Evolutionary conservation across 2,329 filamentous ascomycete genomes (phyloP).

Genomic region (Sporothrix dimorphospora): DNA sequence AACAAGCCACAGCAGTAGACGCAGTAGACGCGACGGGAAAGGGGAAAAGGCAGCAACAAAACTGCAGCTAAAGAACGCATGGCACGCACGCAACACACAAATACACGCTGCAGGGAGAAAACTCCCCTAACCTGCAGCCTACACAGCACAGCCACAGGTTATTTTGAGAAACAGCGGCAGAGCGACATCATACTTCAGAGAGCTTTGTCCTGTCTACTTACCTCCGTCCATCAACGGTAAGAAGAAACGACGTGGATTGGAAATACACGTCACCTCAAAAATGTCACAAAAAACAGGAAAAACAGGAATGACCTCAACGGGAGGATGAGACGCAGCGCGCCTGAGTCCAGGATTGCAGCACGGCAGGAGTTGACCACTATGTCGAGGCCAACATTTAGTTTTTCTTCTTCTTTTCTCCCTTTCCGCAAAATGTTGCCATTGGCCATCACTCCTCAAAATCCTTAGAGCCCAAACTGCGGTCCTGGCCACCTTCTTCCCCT

Average conservation of each 20-base stretch:
- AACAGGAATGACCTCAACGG: neutral
- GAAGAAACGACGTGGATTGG: too few relatives aligned
- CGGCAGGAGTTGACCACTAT: neutral
- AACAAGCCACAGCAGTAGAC: neutral
- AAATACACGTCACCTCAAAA: neutral
- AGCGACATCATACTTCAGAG: neutral
- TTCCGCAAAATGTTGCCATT: neutral
- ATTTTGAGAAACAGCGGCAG: neutral
- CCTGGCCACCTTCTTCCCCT: neutral
- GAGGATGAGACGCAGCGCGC: constrained; percentile 1
- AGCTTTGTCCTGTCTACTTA: too few relatives aligned
- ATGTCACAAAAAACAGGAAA: neutral
- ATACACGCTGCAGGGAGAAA: neutral
- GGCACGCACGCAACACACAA: too few relatives aligned
- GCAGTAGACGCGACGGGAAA: neutral
- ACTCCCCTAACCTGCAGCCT: neutral
- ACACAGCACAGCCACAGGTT: neutral
- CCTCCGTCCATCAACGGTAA: too few relatives aligned
- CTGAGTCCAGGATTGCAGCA: neutral
- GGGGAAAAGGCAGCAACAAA: neutral
- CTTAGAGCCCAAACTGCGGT: neutral
- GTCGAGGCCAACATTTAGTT: neutral
- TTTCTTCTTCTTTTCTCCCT: neutral
- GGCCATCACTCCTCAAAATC: neutral
- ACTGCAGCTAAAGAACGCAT: neutral